Base-by-base conservation (phyloP, 192 early-diverging fungal species). In the Entomortierella beljakovae region DNA sequence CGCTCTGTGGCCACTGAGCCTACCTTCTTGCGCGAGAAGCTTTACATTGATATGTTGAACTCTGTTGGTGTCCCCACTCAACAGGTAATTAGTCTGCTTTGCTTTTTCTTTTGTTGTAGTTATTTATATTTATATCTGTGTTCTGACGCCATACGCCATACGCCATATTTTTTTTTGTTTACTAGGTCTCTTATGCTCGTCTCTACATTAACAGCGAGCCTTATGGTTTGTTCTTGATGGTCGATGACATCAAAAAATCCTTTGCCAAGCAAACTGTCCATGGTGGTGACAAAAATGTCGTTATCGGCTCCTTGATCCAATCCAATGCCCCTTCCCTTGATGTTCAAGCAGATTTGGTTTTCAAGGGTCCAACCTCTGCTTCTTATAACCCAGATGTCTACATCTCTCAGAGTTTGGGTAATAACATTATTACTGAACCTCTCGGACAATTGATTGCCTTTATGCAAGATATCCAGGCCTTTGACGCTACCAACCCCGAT, bases 1-100 rank as follows among this genome's bases (percentile, higher is more conserved):
- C 81, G 84, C 33, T 80, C 84, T 46, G 70, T 76, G 71, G 69
- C 82, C 29, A 85, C 84, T 2, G 84, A 85, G 52, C 70, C 76
- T 6, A 81, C 81, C 26, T 59, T 67, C 34, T 48, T 82, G 26
- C 81, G 84, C 66, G 84, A 85, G 64, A 82, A 82, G 25, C 25
- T 81, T 4, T 76, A 68, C 22, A 75, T 85, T 50, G 81, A 85
- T 54, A 61, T 57, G 59, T 51, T 85, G 38, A 76, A 80, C 57
- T 73, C 84, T 40, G 59, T 82, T 23, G 84, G 84, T 63, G 79
- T 69, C 42, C 70, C 81, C 25, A 68, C 84, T 0, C 84, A 83
- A 25, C 82, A 82, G 46, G 57, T 60, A 60, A 60, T 9, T 6
- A 23, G n/a, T n/a, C n/a, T n/a, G n/a, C n/a, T n/a, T n/a, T n/a